Evolutionary conservation across 306 rosid genomes (phyloP).

Genomic region (Inga laurina): DNA sequence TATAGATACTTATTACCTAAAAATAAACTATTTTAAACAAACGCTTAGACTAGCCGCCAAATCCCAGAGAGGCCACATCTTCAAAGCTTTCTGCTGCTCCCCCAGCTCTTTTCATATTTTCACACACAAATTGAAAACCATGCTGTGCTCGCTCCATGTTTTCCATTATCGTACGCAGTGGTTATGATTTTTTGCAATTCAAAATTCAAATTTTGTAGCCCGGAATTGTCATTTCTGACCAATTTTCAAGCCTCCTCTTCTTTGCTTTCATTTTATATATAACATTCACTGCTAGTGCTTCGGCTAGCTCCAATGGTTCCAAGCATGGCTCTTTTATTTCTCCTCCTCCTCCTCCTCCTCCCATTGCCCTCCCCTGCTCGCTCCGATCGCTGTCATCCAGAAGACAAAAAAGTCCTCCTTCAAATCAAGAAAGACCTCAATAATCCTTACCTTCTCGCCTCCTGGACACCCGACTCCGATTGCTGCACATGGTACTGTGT

Average conservation of each 20-base stretch:
- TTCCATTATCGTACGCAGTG: background rate
- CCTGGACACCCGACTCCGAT: background rate
- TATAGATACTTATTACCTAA: too few relatives aligned
- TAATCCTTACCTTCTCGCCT: background rate
- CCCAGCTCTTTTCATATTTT: background rate
- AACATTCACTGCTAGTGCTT: background rate
- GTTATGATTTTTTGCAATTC: background rate
- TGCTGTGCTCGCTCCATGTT: background rate
- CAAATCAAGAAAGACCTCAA: constrained; percentile 4
- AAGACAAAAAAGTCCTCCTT: background rate
- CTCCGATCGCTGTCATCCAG: background rate
- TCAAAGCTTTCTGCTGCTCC: background rate
- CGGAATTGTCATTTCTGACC: background rate
- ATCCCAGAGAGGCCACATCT: background rate
- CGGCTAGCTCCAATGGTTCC: background rate
- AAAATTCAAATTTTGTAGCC: background rate
- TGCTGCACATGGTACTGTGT: background rate
- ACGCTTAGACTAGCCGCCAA: too few relatives aligned
- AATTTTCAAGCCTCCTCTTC: background rate
- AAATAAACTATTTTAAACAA: too few relatives aligned
- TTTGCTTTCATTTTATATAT: background rate
- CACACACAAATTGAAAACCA: background rate
- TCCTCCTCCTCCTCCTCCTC: background rate
- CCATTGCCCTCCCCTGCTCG: background rate
- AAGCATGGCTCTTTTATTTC: background rate